These are phyloP conservation scores for Mycena alexandri DNA, from an alignment of 768 basidiomycete genomes.

Conservation along the genomic window DNA sequence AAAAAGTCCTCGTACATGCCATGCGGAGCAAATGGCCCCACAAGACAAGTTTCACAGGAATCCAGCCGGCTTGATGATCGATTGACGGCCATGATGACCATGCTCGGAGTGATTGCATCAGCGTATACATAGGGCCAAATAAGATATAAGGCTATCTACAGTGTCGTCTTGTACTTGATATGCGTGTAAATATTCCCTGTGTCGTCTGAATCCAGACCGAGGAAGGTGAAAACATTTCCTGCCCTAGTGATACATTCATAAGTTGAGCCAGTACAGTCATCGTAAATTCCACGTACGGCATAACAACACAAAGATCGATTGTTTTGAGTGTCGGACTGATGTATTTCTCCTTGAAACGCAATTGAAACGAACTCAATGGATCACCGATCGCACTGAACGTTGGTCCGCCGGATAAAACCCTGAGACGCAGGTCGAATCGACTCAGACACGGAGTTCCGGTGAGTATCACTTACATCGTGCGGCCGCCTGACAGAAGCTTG, in stretches of 20 bases:
- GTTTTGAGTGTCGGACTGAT: conserved; percentile 2
- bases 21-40: too few species aligned
- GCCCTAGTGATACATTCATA: conserved; percentile 1
- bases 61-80: too few species aligned
- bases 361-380: conserved; percentile 1
- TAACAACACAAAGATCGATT: neutral
- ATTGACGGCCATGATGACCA: too few species aligned
- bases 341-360: neutral
- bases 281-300: neutral
- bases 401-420: too few species aligned
- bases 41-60: too few species aligned
- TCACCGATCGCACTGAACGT: too few species aligned
- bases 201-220: conserved; percentile 9
- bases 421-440: conserved; percentile 2
- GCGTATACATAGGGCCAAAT: too few species aligned
- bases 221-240: conserved; percentile 4
- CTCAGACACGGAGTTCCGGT: neutral
- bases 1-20: too few species aligned
- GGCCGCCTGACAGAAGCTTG: too few species aligned
- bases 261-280: neutral
- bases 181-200: conserved; percentile 1
- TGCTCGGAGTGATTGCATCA: too few species aligned
- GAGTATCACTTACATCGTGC: neutral
- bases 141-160: neutral
- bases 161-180: conserved; percentile 3